Percentiles rank a stretch among this genome's conserved stretches.
Evolutionary conservation across 345 rosid genomes (phyloP).

Genomic region (Rhodamnia rubescens): DNA sequence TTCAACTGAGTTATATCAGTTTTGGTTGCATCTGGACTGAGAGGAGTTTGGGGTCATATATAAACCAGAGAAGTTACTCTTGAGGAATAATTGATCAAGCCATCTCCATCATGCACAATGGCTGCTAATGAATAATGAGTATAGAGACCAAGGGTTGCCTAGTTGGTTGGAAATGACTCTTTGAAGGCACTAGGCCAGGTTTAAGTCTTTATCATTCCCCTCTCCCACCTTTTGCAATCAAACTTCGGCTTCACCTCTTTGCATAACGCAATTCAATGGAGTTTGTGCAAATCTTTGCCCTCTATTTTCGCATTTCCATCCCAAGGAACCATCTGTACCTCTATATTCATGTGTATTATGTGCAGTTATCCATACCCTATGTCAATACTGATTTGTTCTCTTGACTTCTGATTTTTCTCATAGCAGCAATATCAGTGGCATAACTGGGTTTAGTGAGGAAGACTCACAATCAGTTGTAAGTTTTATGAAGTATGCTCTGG

Average conservation of each 20-base stretch:
- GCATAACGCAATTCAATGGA: background rate
- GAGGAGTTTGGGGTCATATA: background rate
- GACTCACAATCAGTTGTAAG: conserved; percentile 34
- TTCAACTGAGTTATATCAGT: background rate
- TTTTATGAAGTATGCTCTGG: conserved; percentile 51
- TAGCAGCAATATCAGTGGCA: conserved; percentile 67
- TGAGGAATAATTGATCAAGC: background rate
- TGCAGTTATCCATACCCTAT: background rate
- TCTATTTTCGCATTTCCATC: background rate
- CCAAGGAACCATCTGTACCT: background rate
- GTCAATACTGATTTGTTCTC: background rate
- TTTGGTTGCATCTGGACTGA: background rate
- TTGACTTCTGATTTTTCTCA: background rate
- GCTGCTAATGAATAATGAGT: background rate
- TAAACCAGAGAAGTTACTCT: background rate
- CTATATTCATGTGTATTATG: background rate
- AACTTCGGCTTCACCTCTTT: background rate
- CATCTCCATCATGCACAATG: background rate
- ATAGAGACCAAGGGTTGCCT: background rate
- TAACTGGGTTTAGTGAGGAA: conserved; percentile 62
- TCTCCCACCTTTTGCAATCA: background rate
- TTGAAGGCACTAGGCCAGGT: background rate
- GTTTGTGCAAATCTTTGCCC: background rate
- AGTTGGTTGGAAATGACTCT: background rate
- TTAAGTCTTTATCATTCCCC: background rate